Conservation (phyloP, 208 protist species). For the Naegleria gruberi region DNA sequence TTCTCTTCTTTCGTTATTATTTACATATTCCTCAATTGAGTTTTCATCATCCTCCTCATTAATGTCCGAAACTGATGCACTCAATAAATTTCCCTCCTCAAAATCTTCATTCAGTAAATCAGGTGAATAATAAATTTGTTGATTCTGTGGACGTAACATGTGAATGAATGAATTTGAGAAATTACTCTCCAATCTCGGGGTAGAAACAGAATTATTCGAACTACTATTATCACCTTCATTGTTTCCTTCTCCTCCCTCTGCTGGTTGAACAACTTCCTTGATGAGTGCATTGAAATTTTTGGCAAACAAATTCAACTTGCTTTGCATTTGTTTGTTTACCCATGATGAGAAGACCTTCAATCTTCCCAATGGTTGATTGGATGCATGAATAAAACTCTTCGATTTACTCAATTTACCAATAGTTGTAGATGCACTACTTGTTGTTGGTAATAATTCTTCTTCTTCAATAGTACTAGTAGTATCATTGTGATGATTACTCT, state of each 20-base stretch:
- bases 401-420: not conserved
- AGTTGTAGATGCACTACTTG: not conserved
- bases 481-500: too few relatives aligned
- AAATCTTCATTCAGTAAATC: not conserved
- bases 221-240: not conserved
- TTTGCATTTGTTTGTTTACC: not conserved
- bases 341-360: not conserved
- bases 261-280: not conserved
- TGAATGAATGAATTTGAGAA: not conserved
- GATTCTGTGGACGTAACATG: not conserved
- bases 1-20: not conserved
- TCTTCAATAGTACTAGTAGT: too few relatives aligned
- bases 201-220: not conserved
- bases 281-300: not conserved
- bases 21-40: too few relatives aligned
- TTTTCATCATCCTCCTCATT: not conserved
- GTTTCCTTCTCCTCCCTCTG: not conserved
- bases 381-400: not conserved
- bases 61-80: not conserved
- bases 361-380: not conserved
- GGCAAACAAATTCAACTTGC: not conserved
- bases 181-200: not conserved
- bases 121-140: not conserved
- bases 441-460: not conserved
- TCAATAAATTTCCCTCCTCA: not conserved